Base-by-base conservation (phyloP, 805 yeast species). In the Candida nemodendra region DNA sequence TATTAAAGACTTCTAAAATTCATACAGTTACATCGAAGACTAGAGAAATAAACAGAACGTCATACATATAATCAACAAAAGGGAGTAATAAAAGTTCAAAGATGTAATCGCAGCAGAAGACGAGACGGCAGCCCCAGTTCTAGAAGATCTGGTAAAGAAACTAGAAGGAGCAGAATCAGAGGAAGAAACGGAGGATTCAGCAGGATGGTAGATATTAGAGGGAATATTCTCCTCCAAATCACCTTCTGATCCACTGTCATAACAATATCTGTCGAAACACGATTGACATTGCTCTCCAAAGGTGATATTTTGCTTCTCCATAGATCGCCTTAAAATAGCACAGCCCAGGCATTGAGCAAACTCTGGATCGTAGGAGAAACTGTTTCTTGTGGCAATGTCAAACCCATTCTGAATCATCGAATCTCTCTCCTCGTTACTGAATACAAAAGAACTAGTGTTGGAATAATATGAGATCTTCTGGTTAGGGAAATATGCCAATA, bases 341-440 rank as follows among this genome's bases (percentile, higher is more conserved):
- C 95, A 87, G 3, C 84, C 84, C 18, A 86, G 72, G 66, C 95
- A 86, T 21, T 78, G 70, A 19, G 75, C 69, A 80, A 86, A 86
- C 27, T 83, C 78, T 1, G 62, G 51, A 47, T 83, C 89, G 12
- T 76, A 56, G 14, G 88, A 76, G 23, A 75, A 60, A 51, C 79
- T 80, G 40, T 69, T 66, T 51, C 79, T 70, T 1, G 89, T 70
- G 8, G 79, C 77, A 16, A 74, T 65, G 48, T 84, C 84, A 54
- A 73, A 83, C 8, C 95, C 95, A 57, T 87, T 87, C 42, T 65
- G 57, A 40, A 87, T 72, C 70, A 86, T 70, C 0, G 71, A 69
- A 37, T 65, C 62, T 51, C 81, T 74, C 48, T 81, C 84, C 0
- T 65, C 66, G 51, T 79, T 80, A 1, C 76, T 61, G 61, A 83